A percentile compares a stretch with the other conserved stretches of the same genome.
Conservation (phyloP, 495 filamentous ascomycete species). For the Neurospora intermedia region DNA sequence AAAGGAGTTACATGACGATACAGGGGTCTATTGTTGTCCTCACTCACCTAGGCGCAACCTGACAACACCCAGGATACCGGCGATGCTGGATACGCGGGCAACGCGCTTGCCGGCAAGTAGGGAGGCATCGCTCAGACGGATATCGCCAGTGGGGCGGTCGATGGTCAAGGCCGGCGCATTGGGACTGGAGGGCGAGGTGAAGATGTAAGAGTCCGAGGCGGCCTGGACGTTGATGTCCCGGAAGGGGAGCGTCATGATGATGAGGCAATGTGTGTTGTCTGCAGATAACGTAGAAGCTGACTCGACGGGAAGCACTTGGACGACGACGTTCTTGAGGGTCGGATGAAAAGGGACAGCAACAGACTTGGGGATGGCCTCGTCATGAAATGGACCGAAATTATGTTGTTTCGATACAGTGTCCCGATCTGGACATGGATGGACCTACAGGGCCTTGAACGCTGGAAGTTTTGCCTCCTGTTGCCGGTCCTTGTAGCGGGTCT, state of each 20-base stretch:
- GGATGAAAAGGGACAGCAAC: neutral
- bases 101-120: conserved; percentile 68
- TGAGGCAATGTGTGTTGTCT: conserved; percentile 3
- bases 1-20: neutral
- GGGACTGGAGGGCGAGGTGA: conserved; percentile 89
- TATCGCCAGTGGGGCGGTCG: conserved; percentile 85
- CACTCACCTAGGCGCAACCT: conserved; percentile 80
- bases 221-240: conserved; percentile 94
- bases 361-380: neutral
- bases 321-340: neutral
- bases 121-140: conserved; percentile 70
- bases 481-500: neutral
- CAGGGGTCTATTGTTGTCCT: conserved; percentile 3
- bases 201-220: conserved; percentile 85
- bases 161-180: conserved; percentile 77
- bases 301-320: neutral
- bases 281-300: neutral
- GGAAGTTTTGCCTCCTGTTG: neutral
- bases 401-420: neutral
- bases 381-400: neutral
- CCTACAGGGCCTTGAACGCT: neutral
- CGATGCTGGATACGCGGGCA: conserved; percentile 63
- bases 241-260: conserved; percentile 60
- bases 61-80: conserved; percentile 87
- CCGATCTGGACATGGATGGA: neutral